Conservation (phyloP, 2,329 filamentous ascomycete species). For the Coleophoma cylindrospora region DNA sequence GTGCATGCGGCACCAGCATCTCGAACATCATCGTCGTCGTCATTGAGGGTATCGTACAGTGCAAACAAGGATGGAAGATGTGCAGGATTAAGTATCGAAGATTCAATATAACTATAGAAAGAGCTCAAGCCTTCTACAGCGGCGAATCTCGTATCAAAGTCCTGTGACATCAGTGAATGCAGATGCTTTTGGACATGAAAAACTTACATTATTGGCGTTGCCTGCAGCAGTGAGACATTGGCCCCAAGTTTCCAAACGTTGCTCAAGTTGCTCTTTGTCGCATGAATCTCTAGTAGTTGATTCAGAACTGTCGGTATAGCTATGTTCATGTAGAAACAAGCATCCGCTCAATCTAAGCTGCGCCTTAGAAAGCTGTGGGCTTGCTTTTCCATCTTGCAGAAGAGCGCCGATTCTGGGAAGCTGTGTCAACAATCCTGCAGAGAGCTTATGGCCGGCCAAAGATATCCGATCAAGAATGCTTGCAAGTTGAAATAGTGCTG, state of each 20-base stretch:
- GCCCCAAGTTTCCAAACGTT: slow-evolving; percentile 38
- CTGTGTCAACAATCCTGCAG: slow-evolving; percentile 1
- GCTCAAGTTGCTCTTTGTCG: slow-evolving; percentile 2
- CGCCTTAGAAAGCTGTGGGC: slow-evolving; percentile 39
- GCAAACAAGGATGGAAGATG: slow-evolving; percentile 56
- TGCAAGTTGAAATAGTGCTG: slow-evolving; percentile 43
- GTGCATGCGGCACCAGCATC: slow-evolving; percentile 15
- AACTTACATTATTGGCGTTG: slow-evolving; percentile 41
- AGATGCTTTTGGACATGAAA: not conserved
- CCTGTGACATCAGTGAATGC: slow-evolving; percentile 30
- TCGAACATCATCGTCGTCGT: slow-evolving; percentile 89
- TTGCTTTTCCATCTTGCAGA: not conserved
- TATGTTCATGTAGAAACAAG: slow-evolving; percentile 1
- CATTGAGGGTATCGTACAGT: slow-evolving; percentile 73
- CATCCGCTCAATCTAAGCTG: slow-evolving; percentile 41
- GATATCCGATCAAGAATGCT: slow-evolving; percentile 9
- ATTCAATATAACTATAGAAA: slow-evolving; percentile 33
- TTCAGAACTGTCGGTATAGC: too few relatives aligned
- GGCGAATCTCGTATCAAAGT: slow-evolving; percentile 61
- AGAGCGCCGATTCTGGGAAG: not conserved
- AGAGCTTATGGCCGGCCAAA: not conserved
- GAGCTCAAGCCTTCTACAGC: slow-evolving; percentile 50
- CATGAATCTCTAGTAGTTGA: too few relatives aligned
- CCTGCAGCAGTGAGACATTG: slow-evolving; percentile 43
- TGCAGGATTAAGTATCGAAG: slow-evolving; percentile 12